Base-by-base conservation (phyloP, 805 yeast species). In the Sungouiozyma ichnusensis region DNA sequence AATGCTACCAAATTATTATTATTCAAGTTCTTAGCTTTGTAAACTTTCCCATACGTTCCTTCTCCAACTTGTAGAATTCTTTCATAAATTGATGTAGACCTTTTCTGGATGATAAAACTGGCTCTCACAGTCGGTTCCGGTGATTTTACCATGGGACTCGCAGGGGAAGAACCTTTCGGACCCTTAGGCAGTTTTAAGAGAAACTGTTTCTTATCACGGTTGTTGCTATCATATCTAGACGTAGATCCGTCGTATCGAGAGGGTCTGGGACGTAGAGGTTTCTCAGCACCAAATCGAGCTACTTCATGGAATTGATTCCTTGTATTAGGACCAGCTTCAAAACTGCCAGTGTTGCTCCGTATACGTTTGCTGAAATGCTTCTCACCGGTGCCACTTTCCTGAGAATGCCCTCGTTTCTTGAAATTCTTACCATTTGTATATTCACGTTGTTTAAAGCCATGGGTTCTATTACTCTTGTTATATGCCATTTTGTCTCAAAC, bases 1-100 rank as follows among this genome's bases (percentile, higher is more conserved):
- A 92, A 67, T 1, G 98, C 98, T n/a, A 87, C 92, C 49, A 73
- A 65, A 44, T 74, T 77, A 2, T 75, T 71, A 0, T 95, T 85
- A 4, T 75, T 66, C 14, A 65, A 64, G 58, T 92, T 87, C 38
- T 68, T 69, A 0, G 96, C 95, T 40, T 61, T 61, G 45, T 57
- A 61, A 16, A 61, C 65, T 51, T 60, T 61, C 16, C 98, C 98
- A 60, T 92, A 92, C 0, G 97, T 92, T 8, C 98, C 98, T 63
- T 92, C 97, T n/a, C 98, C 98, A 4, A 92, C 97, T 57, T 92
- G 97, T 34, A 76, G 72, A 1, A 85, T 76, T 42, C 88, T 68
- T 48, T 81, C 80, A 59, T 82, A 86, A 2, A 66, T 52, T 3
- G 63, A 57, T 6, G 49, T 40, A 3, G 48, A 41, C 20, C 55